A percentile compares a stretch with the other conserved stretches of the same genome.
These are phyloP conservation scores for Phycomyces nitens DNA, from an alignment of 192 early-diverging fungal species.

Conservation along the genomic window DNA sequence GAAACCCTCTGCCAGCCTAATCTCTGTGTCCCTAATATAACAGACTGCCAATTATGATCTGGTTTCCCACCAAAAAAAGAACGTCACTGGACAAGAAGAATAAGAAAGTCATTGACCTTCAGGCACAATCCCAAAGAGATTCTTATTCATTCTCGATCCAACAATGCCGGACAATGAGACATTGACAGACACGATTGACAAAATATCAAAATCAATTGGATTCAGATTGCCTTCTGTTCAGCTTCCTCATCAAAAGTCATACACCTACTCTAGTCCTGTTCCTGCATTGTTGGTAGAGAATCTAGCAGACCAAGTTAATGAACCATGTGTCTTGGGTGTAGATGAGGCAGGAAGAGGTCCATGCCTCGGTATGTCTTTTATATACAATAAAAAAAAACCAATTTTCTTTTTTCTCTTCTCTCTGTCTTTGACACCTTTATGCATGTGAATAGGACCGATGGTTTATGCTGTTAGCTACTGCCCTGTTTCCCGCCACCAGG, in stretches of 20 bases:
- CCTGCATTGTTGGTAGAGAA: constrained; percentile 14
- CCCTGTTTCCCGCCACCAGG: constrained; percentile 55
- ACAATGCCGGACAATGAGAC: too few species aligned
- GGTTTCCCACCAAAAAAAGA: too few species aligned
- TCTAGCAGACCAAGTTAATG: constrained; percentile 21
- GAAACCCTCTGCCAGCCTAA: too few species aligned
- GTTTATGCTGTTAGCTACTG: constrained; percentile 92
- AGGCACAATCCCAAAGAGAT: too few species aligned
- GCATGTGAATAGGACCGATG: constrained; percentile 73
- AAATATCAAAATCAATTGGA: neutral
- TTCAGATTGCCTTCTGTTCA: constrained; percentile 16
- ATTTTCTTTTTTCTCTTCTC: too few species aligned
- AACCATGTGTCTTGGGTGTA: constrained; percentile 78
- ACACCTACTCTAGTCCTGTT: constrained; percentile 36
- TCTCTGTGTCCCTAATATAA: too few species aligned
- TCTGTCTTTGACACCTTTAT: neutral
- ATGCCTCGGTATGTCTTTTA: constrained; percentile 77
- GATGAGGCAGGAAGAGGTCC: constrained; percentile 98
- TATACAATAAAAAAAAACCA: too few species aligned
- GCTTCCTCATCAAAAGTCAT: constrained; percentile 37
- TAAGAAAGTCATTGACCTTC: too few species aligned
- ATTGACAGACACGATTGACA: too few species aligned
- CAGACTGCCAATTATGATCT: too few species aligned
- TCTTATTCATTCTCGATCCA: too few species aligned
- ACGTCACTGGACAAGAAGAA: too few species aligned